Evolutionary conservation across 2,329 filamentous ascomycete genomes (phyloP).

Genomic region (Diaporthe vexans): DNA sequence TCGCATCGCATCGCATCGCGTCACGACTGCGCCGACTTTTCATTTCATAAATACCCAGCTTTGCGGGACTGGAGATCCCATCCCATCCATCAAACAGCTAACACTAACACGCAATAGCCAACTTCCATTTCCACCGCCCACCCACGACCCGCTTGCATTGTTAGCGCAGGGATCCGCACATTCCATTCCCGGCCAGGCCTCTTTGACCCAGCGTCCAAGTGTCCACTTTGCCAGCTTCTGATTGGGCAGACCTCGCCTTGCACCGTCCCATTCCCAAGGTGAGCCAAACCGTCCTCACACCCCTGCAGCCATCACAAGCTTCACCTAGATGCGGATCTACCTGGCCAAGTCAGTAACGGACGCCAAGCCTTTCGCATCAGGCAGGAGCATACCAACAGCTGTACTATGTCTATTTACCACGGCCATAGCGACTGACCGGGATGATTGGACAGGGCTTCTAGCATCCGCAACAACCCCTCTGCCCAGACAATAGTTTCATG

Average conservation of each 20-base stretch:
- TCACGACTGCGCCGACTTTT: neutral
- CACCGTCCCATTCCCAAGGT: conserved; percentile 26
- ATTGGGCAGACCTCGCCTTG: conserved; percentile 31
- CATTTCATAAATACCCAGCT: neutral
- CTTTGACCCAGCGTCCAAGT: conserved; percentile 32
- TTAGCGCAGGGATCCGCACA: conserved; percentile 36
- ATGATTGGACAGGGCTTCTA: conserved; percentile 7
- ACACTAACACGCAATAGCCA: conserved; percentile 9
- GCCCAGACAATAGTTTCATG: conserved; percentile 20
- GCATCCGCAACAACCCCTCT: conserved; percentile 11
- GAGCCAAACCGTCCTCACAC: conserved; percentile 21
- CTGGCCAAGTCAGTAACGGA: neutral
- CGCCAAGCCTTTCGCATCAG: conserved; percentile 1
- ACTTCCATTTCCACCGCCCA: conserved; percentile 8
- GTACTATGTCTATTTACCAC: neutral
- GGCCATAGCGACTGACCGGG: neutral
- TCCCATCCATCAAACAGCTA: conserved; percentile 21
- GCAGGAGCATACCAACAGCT: conserved; percentile 18
- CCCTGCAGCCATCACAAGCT: conserved; percentile 29
- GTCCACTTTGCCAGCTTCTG: conserved; percentile 29
- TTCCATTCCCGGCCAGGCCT: conserved; percentile 35
- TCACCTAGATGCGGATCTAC: conserved; percentile 19
- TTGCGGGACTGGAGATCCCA: neutral
- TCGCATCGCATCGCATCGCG: neutral
- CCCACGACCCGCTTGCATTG: conserved; percentile 35